Base-by-base conservation (phyloP, 139 green algal species). In the Chlamydomonas eustigma region DNA sequence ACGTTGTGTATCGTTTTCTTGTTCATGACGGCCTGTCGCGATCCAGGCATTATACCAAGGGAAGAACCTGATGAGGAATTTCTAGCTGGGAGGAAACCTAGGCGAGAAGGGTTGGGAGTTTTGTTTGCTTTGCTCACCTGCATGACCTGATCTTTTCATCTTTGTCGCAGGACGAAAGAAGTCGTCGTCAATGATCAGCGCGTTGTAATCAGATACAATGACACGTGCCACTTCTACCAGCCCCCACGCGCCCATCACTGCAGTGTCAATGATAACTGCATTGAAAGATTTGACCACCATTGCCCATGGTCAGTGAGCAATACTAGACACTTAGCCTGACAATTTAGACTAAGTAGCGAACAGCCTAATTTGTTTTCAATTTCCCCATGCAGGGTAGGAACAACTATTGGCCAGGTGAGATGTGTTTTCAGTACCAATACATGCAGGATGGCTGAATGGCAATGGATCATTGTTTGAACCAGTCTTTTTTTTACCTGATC, bases 211-310 rank as follows among this genome's bases (percentile, higher is more conserved):
- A 87, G 81, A 39, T 93, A 93, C 80, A 92, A 91, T 39, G 88
- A 97, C 69, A 95, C 90, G 8, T 91, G 86, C 78, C 87, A 93
- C 83, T 90, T 98, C 74, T 98, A 97, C 86, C 91, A 94, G 73
- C 95, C 95, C 12, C 95, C 95, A 2, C 87, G 95, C 24, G 93
- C 90, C 58, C 92, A 91, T 76, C 95, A 99, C 88, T 99, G 95
- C 79, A 92, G 86, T 18, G 92, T 99, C 24, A 97, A 94, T 75
- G 94, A 99, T 88, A 97, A 98, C 88, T 99, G 95, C 84, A 94
- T 98, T 18, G 89, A 97, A 83, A 90, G 91, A 37, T 99, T 99
- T 78, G 95, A 99, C 87, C 95, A 99, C 85, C 94, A 99, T 80
- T 99, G 95, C 83, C 95, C 95, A 30, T 99, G 95, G 95, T 58